phyloP scores from a whole-genome alignment of 75 land plant species.

The Sequoiadendron giganteum region DNA sequence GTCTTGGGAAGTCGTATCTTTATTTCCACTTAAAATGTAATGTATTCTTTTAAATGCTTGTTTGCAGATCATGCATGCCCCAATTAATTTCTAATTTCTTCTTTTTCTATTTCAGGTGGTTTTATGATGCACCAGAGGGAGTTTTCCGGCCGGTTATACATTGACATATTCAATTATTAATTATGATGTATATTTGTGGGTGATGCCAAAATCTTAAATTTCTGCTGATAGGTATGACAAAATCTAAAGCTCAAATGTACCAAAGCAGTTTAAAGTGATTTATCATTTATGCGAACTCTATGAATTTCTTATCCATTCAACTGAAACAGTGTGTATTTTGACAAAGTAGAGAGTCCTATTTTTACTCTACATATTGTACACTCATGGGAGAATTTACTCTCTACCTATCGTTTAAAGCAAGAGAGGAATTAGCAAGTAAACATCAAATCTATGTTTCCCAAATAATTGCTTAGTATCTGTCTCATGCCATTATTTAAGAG shows the following conservation, averaged over 20 bases:
- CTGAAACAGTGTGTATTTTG: background rate
- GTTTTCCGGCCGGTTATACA: background rate
- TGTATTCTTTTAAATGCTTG: background rate
- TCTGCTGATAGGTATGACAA: slow-evolving; percentile 1
- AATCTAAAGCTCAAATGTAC: background rate
- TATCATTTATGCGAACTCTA: background rate
- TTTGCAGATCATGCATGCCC: background rate
- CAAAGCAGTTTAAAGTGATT: background rate
- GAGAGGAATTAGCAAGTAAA: background rate
- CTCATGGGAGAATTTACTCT: background rate
- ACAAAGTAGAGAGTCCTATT: background rate
- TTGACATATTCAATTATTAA: background rate
- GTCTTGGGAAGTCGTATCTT: background rate
- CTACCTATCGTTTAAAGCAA: background rate
- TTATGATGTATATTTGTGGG: background rate
- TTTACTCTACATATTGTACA: background rate
- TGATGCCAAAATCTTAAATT: background rate
- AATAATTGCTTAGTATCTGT: background rate
- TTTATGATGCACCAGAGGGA: slow-evolving; percentile 5
- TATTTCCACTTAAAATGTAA: background rate
- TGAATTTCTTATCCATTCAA: background rate
- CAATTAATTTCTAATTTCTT: background rate
- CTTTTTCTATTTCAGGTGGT: background rate
- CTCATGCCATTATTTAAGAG: background rate
- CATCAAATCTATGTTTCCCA: background rate